phyloP scores from a whole-genome alignment of 495 filamentous ascomycete species.

The Xylaria sp. region DNA sequence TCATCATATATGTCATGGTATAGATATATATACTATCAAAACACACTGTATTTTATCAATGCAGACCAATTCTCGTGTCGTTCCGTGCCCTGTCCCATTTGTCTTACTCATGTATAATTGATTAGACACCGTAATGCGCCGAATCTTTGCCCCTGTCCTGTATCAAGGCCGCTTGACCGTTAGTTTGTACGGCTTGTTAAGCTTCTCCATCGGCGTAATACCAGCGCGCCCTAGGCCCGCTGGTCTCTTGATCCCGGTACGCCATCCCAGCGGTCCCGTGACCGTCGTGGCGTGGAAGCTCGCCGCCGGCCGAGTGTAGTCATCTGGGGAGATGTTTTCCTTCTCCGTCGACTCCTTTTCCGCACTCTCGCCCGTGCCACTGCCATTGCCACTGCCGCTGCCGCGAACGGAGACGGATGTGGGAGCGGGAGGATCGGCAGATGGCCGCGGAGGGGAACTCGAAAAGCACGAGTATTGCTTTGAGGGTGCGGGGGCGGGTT shows the following conservation, averaged over 20 bases:
- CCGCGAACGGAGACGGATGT: not conserved
- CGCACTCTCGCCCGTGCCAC: not conserved
- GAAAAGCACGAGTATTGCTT: slow-evolving; percentile 57
- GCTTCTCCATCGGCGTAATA: slow-evolving; percentile 50
- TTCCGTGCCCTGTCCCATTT: not conserved
- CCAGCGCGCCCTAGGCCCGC: slow-evolving; percentile 39
- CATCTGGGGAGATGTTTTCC: slow-evolving; percentile 40
- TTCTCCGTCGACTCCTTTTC: slow-evolving; percentile 26
- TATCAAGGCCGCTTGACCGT: slow-evolving; percentile 48
- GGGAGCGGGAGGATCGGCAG: slow-evolving; percentile 11
- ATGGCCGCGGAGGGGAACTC: slow-evolving; percentile 50
- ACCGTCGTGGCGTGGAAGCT: slow-evolving; percentile 53
- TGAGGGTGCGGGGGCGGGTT: slow-evolving; percentile 32
- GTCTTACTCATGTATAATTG: not conserved
- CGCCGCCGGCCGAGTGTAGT: slow-evolving; percentile 44
- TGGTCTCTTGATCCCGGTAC: slow-evolving; percentile 44
- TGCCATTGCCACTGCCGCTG: not conserved
- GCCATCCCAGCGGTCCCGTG: slow-evolving; percentile 38
- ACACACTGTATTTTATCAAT: slow-evolving; percentile 1
- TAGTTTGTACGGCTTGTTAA: slow-evolving; percentile 57
- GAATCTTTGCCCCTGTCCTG: not conserved
- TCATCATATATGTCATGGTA: slow-evolving; percentile 14
- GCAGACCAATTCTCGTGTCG: not conserved
- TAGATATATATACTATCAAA: slow-evolving; percentile 8
- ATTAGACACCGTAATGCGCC: not conserved